Evolutionary conservation across 768 basidiomycete genomes (phyloP), one percentile per base, ranked within the genome.

Genomic region (Gymnopilus junonius): DNA sequence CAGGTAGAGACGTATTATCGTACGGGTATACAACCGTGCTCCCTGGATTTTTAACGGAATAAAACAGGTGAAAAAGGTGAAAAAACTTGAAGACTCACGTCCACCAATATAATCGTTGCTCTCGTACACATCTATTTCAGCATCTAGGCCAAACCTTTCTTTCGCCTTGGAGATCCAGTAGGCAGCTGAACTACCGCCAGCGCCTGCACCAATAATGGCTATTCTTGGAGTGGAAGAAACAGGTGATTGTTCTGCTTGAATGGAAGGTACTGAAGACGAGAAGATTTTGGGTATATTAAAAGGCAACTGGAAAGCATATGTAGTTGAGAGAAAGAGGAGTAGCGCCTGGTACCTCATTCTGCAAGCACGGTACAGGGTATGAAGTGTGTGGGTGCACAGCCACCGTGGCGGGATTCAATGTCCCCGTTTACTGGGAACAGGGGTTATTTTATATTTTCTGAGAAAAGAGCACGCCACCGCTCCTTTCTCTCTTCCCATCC

Each of bases 131-230:
- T 97, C 94, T 14, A 97, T 82, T 55, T 92, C 87, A 3, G 93
- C 81, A 59, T 91, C 82, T 34, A 93, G 66, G 2, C 85, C 87
- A 61, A 83, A 88, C 25, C 91, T 80, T 66, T 91, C 83, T 67
- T 89, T 88, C 27, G 90, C 92, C 71, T 90, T 91, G 20, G 85
- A 83, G 57, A 96, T 88, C 89, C 94, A 92, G 71, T 87, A 92
- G 2, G 88, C 94, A 21, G 94, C 92, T 25, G 93, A 91, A 15
- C 86, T 87, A 8, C 95, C 95, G 10, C 82, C 93, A 14, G 95
- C 94, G 27, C 95, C 95, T 0, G 95, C 95, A 17, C 95, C 95
- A 58, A 97, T 86, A 70, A 97, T 88, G 8, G 95, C 95, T 67
- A 97, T 83, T 50, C 89, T 78, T 46, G 88, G 85, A 0, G 80